Evolutionary conservation across 768 basidiomycete species (phyloP).

Genomic region (Filobasidium wieringae): DNA sequence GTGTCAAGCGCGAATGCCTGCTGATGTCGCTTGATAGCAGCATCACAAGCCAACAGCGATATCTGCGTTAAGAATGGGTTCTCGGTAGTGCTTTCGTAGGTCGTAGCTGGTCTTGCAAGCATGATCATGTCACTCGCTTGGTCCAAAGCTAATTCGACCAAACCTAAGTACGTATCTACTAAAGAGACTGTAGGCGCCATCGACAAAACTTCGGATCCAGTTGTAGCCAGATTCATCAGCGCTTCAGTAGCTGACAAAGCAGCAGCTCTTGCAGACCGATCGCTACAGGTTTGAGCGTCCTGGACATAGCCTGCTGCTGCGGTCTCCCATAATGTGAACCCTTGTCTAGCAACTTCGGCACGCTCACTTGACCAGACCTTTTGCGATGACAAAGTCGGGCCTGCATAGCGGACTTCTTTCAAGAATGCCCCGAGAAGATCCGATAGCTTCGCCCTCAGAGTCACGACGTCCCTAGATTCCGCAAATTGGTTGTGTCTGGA

Average conservation of each 20-base stretch:
- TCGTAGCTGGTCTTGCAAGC: constrained; percentile 20
- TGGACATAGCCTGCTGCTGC: constrained; percentile 19
- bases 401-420: constrained; percentile 25
- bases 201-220: constrained; percentile 25
- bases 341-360: constrained; percentile 28
- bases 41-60: constrained; percentile 29
- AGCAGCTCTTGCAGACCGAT: constrained; percentile 17
- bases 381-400: constrained; percentile 16
- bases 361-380: constrained; percentile 29
- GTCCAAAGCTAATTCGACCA: constrained; percentile 34
- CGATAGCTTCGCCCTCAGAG: constrained; percentile 25
- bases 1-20: constrained; percentile 30
- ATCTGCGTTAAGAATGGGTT: constrained; percentile 32
- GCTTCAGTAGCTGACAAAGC: constrained; percentile 25
- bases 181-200: constrained; percentile 20
- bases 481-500: constrained; percentile 15
- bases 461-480: constrained; percentile 17
- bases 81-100: constrained; percentile 23
- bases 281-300: constrained; percentile 25
- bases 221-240: constrained; percentile 25
- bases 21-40: constrained; percentile 26
- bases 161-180: constrained; percentile 29
- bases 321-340: constrained; percentile 27
- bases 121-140: constrained; percentile 35
- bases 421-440: constrained; percentile 24